Evolutionary conservation across 2,329 filamentous ascomycete genomes (phyloP), one percentile per base, ranked within the genome.

Genomic region (Paraphoma sp.): DNA sequence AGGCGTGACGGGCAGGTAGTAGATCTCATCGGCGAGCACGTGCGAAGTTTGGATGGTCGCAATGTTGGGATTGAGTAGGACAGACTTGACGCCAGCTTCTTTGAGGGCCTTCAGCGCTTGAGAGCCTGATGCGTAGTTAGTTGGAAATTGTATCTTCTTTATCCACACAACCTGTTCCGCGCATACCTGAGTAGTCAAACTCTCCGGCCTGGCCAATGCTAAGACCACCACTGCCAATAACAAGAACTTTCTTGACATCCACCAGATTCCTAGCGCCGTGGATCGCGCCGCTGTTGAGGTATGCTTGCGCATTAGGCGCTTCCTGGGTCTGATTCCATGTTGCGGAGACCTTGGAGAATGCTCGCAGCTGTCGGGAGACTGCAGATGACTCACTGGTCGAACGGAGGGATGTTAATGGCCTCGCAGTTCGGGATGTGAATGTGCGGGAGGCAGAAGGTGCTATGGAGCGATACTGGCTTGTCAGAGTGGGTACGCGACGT

Each of bases 21-120:
- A 98, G 73, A 98, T 91, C 82, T 98, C 93, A 76, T 98, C 94
- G 73, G 93, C 93, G 75, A 98, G 90, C 72, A 90, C 89, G 84
- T 98, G 94, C 78, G 96, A 93, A 69, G 94, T 98, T 82, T 98
- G 94, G 74, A 98, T 98, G 56, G 95, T 98, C 58, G 94, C 94
- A 77, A 98, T 98, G 78, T 98, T 98, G 71, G 94, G 94, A 81
- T 98, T 98, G 78, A 98, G 93, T 64, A 98, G 87, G 53, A 98
- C 91, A 9, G 94, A 97, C 67, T 89, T 81, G 58, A 98, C 91
- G 59, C 92, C 92, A 62, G 93, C 94, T 81, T 98, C 94, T 81
- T 97, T 98, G 60, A 99, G 85, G 40, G 95, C 95, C 82, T 98
- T 98, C 62, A 99, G 85, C 52, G 95, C 95, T 83, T 98, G 95